These are phyloP conservation scores for Aspergillus sp. DNA, from an alignment of 2,329 filamentous ascomycete species.

Conservation along the genomic window DNA sequence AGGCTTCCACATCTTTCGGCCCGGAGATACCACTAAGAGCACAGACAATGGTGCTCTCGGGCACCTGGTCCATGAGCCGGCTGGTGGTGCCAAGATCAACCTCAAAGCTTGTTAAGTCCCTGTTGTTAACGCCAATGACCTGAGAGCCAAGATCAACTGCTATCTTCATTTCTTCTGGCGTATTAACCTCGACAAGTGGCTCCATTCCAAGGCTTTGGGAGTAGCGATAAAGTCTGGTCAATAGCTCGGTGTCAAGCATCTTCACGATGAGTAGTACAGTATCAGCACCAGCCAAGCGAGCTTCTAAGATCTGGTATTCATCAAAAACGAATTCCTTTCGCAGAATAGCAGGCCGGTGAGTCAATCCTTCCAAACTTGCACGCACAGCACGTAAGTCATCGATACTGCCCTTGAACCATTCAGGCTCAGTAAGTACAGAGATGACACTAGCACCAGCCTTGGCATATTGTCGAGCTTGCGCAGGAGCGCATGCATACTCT, in stretches of 20 bases:
- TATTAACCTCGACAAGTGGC: constrained; percentile 95
- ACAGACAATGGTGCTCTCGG: constrained; percentile 82
- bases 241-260: constrained; percentile 78
- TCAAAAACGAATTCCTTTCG: constrained; percentile 98
- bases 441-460: constrained; percentile 94
- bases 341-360: constrained; percentile 85
- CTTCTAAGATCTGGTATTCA: constrained; percentile 96
- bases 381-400: constrained; percentile 87
- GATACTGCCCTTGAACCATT: constrained; percentile 99
- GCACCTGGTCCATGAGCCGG: constrained; percentile 81
- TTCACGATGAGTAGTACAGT: constrained; percentile 96
- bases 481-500: constrained; percentile 79
- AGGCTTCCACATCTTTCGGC: constrained; percentile 82
- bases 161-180: constrained; percentile 83
- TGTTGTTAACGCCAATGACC: constrained; percentile 96
- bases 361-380: constrained; percentile 85
- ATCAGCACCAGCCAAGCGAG: constrained; percentile 86
- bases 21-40: constrained; percentile 92
- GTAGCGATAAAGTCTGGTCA: constrained; percentile 82
- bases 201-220: constrained; percentile 93
- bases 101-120: constrained; percentile 93
- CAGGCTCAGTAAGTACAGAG: constrained; percentile 95
- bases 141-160: constrained; percentile 84
- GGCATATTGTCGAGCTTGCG: constrained; percentile 88
- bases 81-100: constrained; percentile 92